Evolutionary conservation across 2,329 filamentous ascomycete species (phyloP), one percentile per base, ranked within the genome.

Genomic region (Neoarthrinium moseri): DNA sequence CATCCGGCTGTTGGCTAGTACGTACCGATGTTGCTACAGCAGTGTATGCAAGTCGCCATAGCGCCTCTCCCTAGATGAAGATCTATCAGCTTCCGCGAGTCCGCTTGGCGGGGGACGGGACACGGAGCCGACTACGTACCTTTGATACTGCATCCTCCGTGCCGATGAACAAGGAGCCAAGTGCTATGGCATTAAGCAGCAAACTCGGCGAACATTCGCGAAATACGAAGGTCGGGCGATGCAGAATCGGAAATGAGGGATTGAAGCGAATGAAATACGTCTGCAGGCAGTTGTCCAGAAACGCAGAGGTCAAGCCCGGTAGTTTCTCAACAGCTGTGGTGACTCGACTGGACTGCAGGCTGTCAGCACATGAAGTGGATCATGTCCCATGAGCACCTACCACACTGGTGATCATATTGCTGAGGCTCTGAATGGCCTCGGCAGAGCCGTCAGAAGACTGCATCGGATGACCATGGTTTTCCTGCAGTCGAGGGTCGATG

Each of bases 91-190:
- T n/a, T n/a, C n/a, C n/a, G n/a, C n/a, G n/a, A n/a, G n/a, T n/a
- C n/a, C n/a, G n/a, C n/a, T n/a, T n/a, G n/a, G 6, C 22, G 35
- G 10, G 6, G 22, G 21, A 22, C 4, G 17, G 7, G 5, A 15
- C 4, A 11, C 6, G 15, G 4, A 6, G 17, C 4, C 13, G 23
- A 33, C 26, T 8, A 29, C 18, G 15, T 11, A 44, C 41, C 32
- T 44, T 44, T 11, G 30, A 44, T 6, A 44, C 20, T 15, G 41
- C 41, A 35, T 44, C 41, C 30, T 44, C 30, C 8, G 41, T 44
- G n/a, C 41, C 41, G 15, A 44, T 36, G 20, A 44, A 44, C 12
- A 44, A n/a, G n/a, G 41, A 44, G 10, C 41, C 41, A 2, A 44
- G 41, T n/a, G 41, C 41, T 34, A 44, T 44, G 6, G 41, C 41